Conservation (phyloP, 768 basidiomycete species). For the Rhizopogon roseolus region DNA sequence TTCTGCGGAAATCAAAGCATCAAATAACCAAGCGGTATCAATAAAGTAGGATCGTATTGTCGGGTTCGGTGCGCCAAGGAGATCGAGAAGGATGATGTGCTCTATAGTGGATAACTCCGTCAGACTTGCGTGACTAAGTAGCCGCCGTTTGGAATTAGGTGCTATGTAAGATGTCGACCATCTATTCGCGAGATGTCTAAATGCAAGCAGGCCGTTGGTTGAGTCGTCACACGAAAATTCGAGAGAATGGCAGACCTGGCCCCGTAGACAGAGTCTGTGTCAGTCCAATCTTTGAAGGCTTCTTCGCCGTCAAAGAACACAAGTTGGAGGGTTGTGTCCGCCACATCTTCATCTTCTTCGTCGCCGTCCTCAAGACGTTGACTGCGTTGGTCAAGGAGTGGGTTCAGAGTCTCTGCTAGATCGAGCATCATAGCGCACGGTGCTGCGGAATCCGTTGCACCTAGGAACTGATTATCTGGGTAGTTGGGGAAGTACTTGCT, state of each 20-base stretch:
- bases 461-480: constrained; percentile 87
- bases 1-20: constrained; percentile 71
- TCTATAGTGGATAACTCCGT: constrained; percentile 79
- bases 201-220: neutral
- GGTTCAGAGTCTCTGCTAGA: constrained; percentile 78
- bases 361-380: constrained; percentile 48
- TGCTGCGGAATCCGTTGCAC: constrained; percentile 95
- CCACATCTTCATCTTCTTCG: constrained; percentile 71
- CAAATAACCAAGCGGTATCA: constrained; percentile 92
- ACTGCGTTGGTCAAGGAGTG: constrained; percentile 58
- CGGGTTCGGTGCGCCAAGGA: constrained; percentile 78
- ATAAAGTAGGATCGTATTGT: constrained; percentile 75
- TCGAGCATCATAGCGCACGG: constrained; percentile 94
- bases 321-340: constrained; percentile 83
- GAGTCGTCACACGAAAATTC: neutral
- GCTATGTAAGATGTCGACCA: constrained; percentile 72
- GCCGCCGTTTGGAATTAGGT: constrained; percentile 55
- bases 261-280: constrained; percentile 91
- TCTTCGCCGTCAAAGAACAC: constrained; percentile 99
- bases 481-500: constrained; percentile 78
- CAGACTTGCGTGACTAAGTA: constrained; percentile 43
- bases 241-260: constrained; percentile 54
- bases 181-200: constrained; percentile 81
- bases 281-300: constrained; percentile 88
- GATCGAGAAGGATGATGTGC: constrained; percentile 88